Conservation (phyloP, 164 flowering plant genomes). For the Stephania yunnanensis region DNA sequence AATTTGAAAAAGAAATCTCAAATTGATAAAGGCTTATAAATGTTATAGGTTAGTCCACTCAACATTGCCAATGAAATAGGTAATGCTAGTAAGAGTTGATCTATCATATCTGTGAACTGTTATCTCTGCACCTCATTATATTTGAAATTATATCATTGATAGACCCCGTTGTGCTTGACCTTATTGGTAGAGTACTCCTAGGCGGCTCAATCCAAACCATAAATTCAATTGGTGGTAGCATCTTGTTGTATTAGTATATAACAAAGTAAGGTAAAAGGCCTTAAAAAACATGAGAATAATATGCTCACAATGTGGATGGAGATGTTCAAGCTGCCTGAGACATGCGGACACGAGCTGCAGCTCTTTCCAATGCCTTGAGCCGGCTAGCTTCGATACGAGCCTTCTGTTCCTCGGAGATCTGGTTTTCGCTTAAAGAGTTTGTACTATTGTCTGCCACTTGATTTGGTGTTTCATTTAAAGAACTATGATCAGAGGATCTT, state of each 20-base stretch:
- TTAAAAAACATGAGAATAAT: neutral
- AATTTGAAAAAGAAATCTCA: neutral
- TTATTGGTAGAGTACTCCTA: no score
- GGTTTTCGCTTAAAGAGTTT: constrained; percentile 8
- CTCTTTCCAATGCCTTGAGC: constrained; percentile 64
- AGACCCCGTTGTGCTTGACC: neutral
- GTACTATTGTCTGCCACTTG: constrained; percentile 16
- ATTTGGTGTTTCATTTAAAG: constrained; percentile 12
- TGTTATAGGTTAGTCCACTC: no score
- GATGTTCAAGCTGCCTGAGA: constrained; percentile 21
- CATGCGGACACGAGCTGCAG: constrained; percentile 38
- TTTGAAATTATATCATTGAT: neutral
- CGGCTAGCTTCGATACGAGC: constrained; percentile 66
- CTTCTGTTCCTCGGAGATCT: constrained; percentile 48
- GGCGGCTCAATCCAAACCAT: no score
- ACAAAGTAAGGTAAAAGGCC: neutral
- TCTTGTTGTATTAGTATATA: neutral
- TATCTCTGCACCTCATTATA: no score
- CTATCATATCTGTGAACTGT: neutral
- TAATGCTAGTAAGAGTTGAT: neutral
- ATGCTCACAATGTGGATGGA: constrained; percentile 1
- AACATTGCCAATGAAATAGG: neutral
- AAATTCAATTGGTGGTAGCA: no score
- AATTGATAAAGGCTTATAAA: no score
- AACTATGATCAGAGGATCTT: constrained; percentile 9